phyloP scores from a whole-genome alignment of 805 yeast genomes.

The Lipomyces yamadae region DNA sequence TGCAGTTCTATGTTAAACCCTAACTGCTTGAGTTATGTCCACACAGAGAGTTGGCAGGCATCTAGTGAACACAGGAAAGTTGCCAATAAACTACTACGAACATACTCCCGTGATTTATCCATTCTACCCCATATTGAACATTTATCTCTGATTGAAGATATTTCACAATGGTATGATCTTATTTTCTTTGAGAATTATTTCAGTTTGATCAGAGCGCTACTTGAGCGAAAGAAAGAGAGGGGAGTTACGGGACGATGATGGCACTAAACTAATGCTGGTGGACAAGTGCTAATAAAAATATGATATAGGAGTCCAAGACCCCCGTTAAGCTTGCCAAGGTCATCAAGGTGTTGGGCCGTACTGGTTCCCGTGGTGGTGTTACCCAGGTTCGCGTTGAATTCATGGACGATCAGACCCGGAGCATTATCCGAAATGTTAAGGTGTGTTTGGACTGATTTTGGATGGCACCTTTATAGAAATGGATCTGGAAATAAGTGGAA shows the following conservation, averaged over 20 bases:
- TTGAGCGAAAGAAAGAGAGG: neutral
- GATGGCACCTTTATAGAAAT: neutral
- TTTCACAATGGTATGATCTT: slow-evolving; percentile 18
- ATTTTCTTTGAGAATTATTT: neutral
- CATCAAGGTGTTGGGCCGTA: slow-evolving; percentile 98
- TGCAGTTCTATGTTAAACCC: too few relatives aligned
- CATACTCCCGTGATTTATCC: too few relatives aligned
- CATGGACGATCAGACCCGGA: slow-evolving; percentile 92
- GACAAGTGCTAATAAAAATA: neutral
- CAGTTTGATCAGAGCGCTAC: neutral
- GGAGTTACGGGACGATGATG: neutral
- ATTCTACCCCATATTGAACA: too few relatives aligned
- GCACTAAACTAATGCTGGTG: neutral
- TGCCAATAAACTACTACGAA: too few relatives aligned
- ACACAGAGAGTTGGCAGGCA: too few relatives aligned
- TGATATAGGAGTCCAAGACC: slow-evolving; percentile 49
- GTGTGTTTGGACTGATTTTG: slow-evolving; percentile 12
- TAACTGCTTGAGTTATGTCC: too few relatives aligned
- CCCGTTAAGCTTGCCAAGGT: slow-evolving; percentile 99
- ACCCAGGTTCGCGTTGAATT: slow-evolving; percentile 98
- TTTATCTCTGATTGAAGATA: neutral
- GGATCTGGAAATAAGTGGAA: neutral
- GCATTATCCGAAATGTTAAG: slow-evolving; percentile 93
- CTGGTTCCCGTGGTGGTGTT: slow-evolving; percentile 99
- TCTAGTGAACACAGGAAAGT: too few relatives aligned